Base-by-base conservation (phyloP, 1,284 basidiomycete species). In the Pisolithus thermaeus region DNA sequence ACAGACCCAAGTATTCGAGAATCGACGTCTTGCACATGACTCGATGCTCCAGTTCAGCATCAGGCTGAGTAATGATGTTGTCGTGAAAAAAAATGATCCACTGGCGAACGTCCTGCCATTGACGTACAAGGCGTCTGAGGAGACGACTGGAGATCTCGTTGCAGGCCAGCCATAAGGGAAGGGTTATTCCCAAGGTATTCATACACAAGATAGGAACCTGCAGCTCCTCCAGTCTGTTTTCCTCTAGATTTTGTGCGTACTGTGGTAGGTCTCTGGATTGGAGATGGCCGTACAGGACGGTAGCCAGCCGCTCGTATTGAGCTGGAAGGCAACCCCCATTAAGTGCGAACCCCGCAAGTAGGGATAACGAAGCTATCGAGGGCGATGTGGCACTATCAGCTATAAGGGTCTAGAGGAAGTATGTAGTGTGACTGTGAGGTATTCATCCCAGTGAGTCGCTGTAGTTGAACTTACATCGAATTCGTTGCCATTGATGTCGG, bases 21-120 rank as follows among this genome's bases (percentile, higher is more conserved):
- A 66, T 43, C 2, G 65, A 58, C 5, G 45, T 50, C 49, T 64
- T 64, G 51, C 60, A 66, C 6, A 52, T 44, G 37, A 52, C 54
- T 20, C 64, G 62, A 22, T 48, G 8, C 6, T 52, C 32, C 4
- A 49, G 27, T 20, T 50, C 48, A 32, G 56, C 8, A n/a, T 50
- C 43, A 12, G 49, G 47, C 12, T 32, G 45, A 42, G 27, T 23
- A 46, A 64, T 54, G 28, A 59, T 28, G 2, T 53, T 46, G n/a
- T 32, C 28, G 44, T 66, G 56, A 5, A 66, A 9, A 50, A 58
- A 66, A 43, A 64, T 51, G 8, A 63, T 23, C 64, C 62, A 67
- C 1, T 47, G 55, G 20, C 65, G 61, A 30, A 67, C 57, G 27
- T 60, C 54, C 9, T 54, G 40, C 62, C 62, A 64, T 8, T 59